Evolutionary conservation across 1,139 yeast genomes (phyloP), one percentile per base, ranked within the genome.

Genomic region (Geotrichum reessii): DNA sequence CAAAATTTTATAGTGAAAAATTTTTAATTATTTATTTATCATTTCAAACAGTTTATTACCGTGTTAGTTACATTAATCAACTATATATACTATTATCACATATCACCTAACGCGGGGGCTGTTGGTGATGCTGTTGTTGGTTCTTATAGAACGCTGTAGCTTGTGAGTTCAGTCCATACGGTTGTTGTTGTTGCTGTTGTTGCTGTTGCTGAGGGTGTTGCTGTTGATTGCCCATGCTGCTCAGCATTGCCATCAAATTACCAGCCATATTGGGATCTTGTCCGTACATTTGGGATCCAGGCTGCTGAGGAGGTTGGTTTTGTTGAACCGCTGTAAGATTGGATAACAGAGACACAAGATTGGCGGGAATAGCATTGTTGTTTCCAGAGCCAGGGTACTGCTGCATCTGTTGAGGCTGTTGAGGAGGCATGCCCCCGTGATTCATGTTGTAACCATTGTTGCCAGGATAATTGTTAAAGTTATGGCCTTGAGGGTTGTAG

Each of bases 381-480:
- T 22, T 46, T 31, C 51, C 25, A 28, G 42, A 19, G 47, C 6
- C 12, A 28, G 46, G 58, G 55, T 52, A 47, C 49, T 47, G 50
- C 37, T 54, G 33, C 49, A 47, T 37, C n/a, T 50, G 37, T n/a
- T 47, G 47, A 49, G 31, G 50, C 33, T 53, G 59, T 37, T 56
- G 55, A 21, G 33, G 58, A 28, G 49, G 56, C 53, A 48, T 70
- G 62, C 71, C 73, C 62, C 73, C 69, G 59, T 74, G 65, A 62
- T 65, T 63, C 55, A 66, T 62, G 58, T 58, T 61, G 47, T 67
- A 63, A 46, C 48, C n/a, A 40, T 47, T 28, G 53, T 47, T 27
- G 17, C 52, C 52, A 47, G n/a, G n/a, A 24, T 37, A 42, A 9
- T 28, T 47, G 24, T 33, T 47, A 51, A 17, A 9, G 49, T 40